A percentile compares a stretch with the other conserved stretches of the same genome.
phyloP scores from a whole-genome alignment of 1,139 yeast species.

The Waltiozyma sp. region DNA sequence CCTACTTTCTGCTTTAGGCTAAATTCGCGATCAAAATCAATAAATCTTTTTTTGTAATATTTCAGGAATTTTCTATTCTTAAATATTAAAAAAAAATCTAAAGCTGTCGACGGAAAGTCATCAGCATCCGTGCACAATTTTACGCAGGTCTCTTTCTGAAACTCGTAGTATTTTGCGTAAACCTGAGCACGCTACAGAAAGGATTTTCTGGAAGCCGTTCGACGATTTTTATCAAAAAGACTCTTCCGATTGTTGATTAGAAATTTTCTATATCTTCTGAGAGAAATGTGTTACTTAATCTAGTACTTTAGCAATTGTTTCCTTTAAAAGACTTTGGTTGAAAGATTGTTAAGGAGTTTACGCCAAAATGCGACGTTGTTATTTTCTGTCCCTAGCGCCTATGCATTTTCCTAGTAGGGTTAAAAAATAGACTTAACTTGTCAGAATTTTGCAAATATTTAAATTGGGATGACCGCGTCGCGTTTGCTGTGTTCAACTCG shows the following conservation, averaged over 20 bases:
- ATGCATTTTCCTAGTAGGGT: neutral
- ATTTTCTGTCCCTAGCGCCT: too few species aligned
- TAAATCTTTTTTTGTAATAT: neutral
- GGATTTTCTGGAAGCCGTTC: neutral
- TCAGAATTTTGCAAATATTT: neutral
- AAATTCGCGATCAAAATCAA: neutral
- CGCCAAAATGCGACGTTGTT: too few species aligned
- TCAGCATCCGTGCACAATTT: neutral
- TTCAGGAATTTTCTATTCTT: neutral
- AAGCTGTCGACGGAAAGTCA: neutral
- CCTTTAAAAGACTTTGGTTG: too few species aligned
- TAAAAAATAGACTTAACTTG: neutral
- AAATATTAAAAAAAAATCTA: neutral
- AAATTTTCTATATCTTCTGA: too few species aligned
- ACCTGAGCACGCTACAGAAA: neutral
- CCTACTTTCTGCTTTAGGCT: neutral
- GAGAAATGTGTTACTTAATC: too few species aligned
- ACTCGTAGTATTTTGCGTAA: neutral
- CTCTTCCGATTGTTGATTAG: too few species aligned
- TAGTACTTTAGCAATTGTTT: too few species aligned
- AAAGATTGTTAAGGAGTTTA: too few species aligned
- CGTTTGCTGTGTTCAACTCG: neutral
- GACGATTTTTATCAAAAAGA: too few species aligned
- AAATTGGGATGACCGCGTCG: neutral
- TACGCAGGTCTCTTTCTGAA: neutral